Base-by-base conservation (phyloP, 208 protist species). In the Crithidia acanthocephali region DNA sequence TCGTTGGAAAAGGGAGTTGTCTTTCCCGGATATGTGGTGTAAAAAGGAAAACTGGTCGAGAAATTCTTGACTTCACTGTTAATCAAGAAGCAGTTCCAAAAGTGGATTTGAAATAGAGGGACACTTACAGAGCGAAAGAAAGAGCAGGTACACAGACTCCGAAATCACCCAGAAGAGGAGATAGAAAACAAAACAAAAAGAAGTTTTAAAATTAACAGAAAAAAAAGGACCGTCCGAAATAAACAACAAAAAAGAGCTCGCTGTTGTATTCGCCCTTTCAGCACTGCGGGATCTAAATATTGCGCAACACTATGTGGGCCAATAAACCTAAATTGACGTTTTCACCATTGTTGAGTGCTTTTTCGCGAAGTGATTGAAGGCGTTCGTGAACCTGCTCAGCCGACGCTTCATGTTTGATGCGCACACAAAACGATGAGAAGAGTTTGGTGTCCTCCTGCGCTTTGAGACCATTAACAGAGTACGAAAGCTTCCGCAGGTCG, bases 391-490 rank as follows among this genome's bases (percentile, higher is more conserved):
- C 27, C 18, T 66, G 40, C 1, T 74, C 52, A 0, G 48, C 20
- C 5, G 28, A 48, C 2, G 28, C 32, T 13, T 0, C 0, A 2
- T 15, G 30, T 15, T 45, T 74, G 35, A 80, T 63, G 15, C 33
- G 51, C 11, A 75, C 62, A 22, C 75, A 80, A 50, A 76, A 76
- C 0, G 75, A 50, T 0, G 55, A 67, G 32, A 55, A 76, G 7
- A 50, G 22, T 13, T 61, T 70, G 0, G 42, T 9, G n/a, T 33
- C 32, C 1, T 27, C 59, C 0, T 15, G 18, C 2, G 3, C 2
- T 0, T 2, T 11, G 0, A 81, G 25, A 16, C 58, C 48, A 25
- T 23, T 62, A 0, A 73, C 42, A 13, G 35, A 11, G 27, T 74
- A 79, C 32, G 67, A 61, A 4, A 79, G 45, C n/a, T 74, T 74